phyloP scores from a whole-genome alignment of 306 rosid genomes.

The Fagus sylvatica region DNA sequence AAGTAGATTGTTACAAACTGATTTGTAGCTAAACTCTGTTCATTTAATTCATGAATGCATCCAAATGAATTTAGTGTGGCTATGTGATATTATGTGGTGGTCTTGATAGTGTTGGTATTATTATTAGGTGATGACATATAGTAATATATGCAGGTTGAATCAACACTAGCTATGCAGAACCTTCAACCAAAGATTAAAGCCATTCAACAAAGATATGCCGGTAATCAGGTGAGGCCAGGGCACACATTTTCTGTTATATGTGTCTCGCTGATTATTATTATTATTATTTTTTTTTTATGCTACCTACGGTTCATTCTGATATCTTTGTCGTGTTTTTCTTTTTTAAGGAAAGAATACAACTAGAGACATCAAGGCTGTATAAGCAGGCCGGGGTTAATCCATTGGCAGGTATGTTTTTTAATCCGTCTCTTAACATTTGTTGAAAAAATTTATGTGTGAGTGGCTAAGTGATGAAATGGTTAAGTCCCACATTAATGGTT shows the following conservation, averaged over 20 bases:
- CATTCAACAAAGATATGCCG: slow-evolving; percentile 95
- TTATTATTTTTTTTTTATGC: slow-evolving; percentile 8
- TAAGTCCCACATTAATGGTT: too few species aligned
- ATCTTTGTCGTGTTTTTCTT: slow-evolving; percentile 29
- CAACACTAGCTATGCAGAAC: slow-evolving; percentile 96
- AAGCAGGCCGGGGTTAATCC: slow-evolving; percentile 98
- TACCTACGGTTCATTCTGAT: slow-evolving; percentile 30
- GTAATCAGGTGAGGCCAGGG: slow-evolving; percentile 79
- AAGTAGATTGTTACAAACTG: too few species aligned
- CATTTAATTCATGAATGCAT: not conserved
- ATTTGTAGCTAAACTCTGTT: too few species aligned
- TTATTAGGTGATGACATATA: slow-evolving; percentile 13
- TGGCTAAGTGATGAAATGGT: too few species aligned
- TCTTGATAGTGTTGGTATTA: too few species aligned
- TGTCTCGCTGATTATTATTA: not conserved
- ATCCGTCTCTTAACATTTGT: not conserved
- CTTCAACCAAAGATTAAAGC: slow-evolving; percentile 98
- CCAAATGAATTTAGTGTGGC: not conserved
- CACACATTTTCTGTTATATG: slow-evolving; percentile 20
- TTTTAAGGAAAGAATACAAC: slow-evolving; percentile 98
- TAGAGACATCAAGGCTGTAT: slow-evolving; percentile 93
- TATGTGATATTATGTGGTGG: not conserved
- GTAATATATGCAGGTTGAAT: slow-evolving; percentile 68
- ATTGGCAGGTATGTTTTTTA: slow-evolving; percentile 64
- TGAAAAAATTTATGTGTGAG: too few species aligned